Conservation (phyloP, 164 flowering plant species). For the Chloranthus sessilifolius region DNA sequence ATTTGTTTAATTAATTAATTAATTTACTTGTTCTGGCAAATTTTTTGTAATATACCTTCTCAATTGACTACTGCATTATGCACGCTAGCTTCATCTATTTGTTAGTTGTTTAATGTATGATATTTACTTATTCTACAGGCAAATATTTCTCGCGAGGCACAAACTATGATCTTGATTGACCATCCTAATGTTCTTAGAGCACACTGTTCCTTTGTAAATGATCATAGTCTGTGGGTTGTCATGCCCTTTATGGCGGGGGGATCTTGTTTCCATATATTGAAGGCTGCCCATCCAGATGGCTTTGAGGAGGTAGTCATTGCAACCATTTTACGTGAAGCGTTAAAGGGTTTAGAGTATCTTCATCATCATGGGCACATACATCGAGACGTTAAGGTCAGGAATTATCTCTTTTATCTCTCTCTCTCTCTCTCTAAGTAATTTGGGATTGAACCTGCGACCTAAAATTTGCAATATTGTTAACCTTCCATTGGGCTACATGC, state of each 20-base stretch:
- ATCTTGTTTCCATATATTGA: constrained; percentile 88
- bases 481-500: too few relatives aligned
- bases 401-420: background rate
- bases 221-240: constrained; percentile 87
- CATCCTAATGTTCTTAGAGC: constrained; percentile 93
- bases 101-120: too few relatives aligned
- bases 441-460: too few relatives aligned
- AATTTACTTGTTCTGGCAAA: too few relatives aligned
- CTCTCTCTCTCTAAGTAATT: too few relatives aligned
- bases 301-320: constrained; percentile 88
- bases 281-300: constrained; percentile 85
- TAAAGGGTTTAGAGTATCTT: constrained; percentile 91
- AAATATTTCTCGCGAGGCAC: constrained; percentile 78
- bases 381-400: constrained; percentile 86
- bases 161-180: constrained; percentile 82
- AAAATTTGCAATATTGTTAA: too few relatives aligned
- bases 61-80: too few relatives aligned
- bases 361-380: constrained; percentile 96
- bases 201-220: constrained; percentile 86
- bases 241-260: constrained; percentile 97
- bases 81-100: too few relatives aligned
- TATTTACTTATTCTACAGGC: constrained; percentile 34
- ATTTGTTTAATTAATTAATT: too few relatives aligned
- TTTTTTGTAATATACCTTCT: too few relatives aligned
- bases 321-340: constrained; percentile 70